Conservation (phyloP, 225 moss, liverwort and hornwort genomes). For the Thuidium tamariscinum region DNA sequence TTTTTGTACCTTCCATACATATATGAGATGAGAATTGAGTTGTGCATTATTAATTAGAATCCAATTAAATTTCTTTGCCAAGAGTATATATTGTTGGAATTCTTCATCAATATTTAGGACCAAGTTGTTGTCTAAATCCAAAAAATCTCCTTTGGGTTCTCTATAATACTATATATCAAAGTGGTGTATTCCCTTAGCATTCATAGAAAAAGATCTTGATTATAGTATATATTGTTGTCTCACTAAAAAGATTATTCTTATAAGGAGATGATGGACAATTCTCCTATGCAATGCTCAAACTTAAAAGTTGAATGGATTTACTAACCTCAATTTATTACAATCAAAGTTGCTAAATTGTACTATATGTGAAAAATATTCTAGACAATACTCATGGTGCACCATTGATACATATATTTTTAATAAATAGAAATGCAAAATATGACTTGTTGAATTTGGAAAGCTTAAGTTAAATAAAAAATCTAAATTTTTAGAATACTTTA, state of each 20-base stretch:
- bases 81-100: too few species aligned
- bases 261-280: accelerated
- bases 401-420: not conserved
- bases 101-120: not conserved
- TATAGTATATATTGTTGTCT: not conserved
- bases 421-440: not conserved
- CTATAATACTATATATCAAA: not conserved
- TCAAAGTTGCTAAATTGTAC: not conserved
- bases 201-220: not conserved
- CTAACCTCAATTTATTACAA: not conserved
- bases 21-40: not conserved
- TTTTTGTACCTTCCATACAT: not conserved
- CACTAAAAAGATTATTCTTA: not conserved
- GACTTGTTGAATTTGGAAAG: not conserved
- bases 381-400: not conserved
- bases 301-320: not conserved
- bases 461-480: not conserved
- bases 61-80: too few species aligned
- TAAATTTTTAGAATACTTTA: not conserved
- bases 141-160: not conserved
- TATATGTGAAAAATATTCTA: accelerated
- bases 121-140: accelerated
- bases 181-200: not conserved
- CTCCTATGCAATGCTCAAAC: accelerated
- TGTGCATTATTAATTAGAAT: too few species aligned